Conservation (phyloP, 179 eudicot species). For the Vitellaria paradoxa region DNA sequence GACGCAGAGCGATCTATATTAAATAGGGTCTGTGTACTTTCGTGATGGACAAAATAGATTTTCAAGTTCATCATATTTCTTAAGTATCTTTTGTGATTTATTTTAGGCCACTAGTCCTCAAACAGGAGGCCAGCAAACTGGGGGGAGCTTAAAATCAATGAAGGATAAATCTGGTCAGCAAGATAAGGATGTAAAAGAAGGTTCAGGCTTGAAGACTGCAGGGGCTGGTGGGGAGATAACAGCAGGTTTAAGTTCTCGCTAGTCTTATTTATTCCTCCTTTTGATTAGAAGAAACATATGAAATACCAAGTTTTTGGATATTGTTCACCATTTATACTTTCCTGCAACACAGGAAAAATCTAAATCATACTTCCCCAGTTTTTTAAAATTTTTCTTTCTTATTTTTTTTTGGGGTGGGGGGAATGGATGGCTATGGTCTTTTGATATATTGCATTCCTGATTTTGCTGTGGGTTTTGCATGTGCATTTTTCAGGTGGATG, state of each 20-base stretch:
- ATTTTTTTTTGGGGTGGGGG: too few species aligned
- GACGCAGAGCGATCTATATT: constrained; percentile 79
- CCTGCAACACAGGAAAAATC: too few species aligned
- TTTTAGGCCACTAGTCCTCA: constrained; percentile 96
- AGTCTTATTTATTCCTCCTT: background rate
- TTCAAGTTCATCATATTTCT: background rate
- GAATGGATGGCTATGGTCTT: too few species aligned
- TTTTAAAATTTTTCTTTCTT: too few species aligned
- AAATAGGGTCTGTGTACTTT: constrained; percentile 65
- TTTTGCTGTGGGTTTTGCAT: too few species aligned
- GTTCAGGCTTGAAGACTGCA: constrained; percentile 74
- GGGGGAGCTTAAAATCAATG: constrained; percentile 81
- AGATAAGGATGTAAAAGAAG: constrained; percentile 88
- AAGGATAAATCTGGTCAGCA: constrained; percentile 74
- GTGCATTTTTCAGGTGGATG: too few species aligned
- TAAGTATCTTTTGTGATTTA: constrained; percentile 18
- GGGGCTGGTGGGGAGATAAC: constrained; percentile 96
- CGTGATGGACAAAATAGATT: background rate
- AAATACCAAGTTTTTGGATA: too few species aligned
- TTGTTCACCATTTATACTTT: too few species aligned
- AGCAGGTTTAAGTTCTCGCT: constrained; percentile 54
- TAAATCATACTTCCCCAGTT: too few species aligned
- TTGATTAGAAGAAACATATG: background rate
- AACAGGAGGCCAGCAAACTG: constrained; percentile 73
- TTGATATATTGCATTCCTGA: too few species aligned